Evolutionary conservation across 257 asterid species (phyloP), one percentile per base, ranked within the genome.

Genomic region (Euphrasia confusa): DNA sequence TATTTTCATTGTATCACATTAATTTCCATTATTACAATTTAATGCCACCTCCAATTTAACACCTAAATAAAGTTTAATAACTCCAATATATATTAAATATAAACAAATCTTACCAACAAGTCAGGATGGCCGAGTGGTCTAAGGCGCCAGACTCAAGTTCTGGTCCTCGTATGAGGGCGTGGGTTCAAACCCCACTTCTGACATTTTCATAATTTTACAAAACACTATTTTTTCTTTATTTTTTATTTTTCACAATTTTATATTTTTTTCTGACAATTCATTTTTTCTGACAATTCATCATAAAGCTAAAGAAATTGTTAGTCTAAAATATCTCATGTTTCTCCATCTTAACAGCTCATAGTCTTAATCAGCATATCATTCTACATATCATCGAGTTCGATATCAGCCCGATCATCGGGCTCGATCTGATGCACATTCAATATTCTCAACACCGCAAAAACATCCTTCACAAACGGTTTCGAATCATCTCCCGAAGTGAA

Each of bases 121-220:
- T 85, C 85, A 78, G 87, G 87, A 82, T 85, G 89, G 91, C 86
- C 91, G 89, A 86, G 94, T 86, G 95, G 94, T 86, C 94, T 82
- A 89, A 89, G 91, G 95, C 89, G 95, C 89, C 94, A 82, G 94
- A 86, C 96, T 89, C 94, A 86, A 89, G 93, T 86, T 86, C 90
- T 85, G 90, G 90, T 86, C 85, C 40, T 80, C 90, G 76, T 28
- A 17, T 71, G 89, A 77, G 84, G 89, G 92, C 89, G 86, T 88
- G 91, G 91, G 95, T 85, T 83, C 90, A 85, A 84, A 81, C 68
- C 88, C 85, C 84, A 81, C 85, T 81, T 73, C 82, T 81, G 88
- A 79, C 84, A 79, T 0, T 28, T 28, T 30, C 4, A 30, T 21
- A 21, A 21, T 21, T 21, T 21, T 21, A 21, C 24, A 21, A 21